Evolutionary conservation across 2,329 filamentous ascomycete species (phyloP), one percentile per base, ranked within the genome.

Genomic region (Colletotrichum sp.): DNA sequence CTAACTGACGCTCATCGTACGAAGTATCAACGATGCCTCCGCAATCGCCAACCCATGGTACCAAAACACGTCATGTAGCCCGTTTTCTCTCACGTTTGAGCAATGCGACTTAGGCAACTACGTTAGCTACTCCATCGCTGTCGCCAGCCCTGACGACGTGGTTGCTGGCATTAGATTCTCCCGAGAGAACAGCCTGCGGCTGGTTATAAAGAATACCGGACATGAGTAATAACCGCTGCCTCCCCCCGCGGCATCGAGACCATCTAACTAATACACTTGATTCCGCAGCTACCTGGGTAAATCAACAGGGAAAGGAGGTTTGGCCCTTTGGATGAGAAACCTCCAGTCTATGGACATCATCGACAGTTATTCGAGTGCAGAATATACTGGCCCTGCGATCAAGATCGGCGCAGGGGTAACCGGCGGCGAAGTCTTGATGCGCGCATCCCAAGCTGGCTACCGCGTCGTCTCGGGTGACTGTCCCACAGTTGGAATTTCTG

Each of bases 161-260:
- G 80, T 82, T 63, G 80, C 82, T 8, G 82, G 82, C 13, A 74
- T 86, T 66, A 78, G 81, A 60, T 85, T 80, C 34, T 78, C 78
- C 9, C 75, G 73, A 15, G 30, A 74, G 21, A 71, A 89, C 77
- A 89, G 89, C 79, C 13, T 92, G 60, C 87, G 90, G 4, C 78
- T 92, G 1, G 82, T 91, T 39, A 86, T 92, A 76, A 86, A 88
- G 74, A 91, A 91, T 77, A 92, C 90, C 0, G 90, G 90, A 2
- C 90, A 92, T 79, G 89, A 91, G 78, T 88, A 57, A 24, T 21
- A 24, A 15, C 10, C 10, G 5, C 52, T 21, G 21, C 15, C 24
- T 85, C 84, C 3, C 79, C 79, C 24, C 83, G 83, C 57, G 78
- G 82, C n/a, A n/a, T 26, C 9, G 79, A 81, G 60, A 71, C 77